These are phyloP conservation scores for Camellia lanceoleosa DNA, from an alignment of 148 eudicot genomes.

Conservation along the genomic window DNA sequence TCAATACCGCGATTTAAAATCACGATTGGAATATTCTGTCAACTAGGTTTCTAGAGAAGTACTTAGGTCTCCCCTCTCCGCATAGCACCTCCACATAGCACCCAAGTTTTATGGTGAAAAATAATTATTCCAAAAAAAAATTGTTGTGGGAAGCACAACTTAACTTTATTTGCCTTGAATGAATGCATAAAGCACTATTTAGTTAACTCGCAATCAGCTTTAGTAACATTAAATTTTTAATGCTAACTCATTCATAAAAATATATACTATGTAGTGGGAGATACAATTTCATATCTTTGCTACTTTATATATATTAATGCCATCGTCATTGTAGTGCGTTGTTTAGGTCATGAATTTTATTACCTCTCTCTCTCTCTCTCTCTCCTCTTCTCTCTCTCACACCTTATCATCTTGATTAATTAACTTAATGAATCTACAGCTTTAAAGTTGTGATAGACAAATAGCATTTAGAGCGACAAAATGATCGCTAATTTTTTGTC, in stretches of 20 bases:
- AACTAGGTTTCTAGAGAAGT: background rate
- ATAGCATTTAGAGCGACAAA: background rate
- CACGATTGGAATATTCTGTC: background rate
- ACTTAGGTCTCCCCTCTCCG: background rate
- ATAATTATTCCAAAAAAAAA: background rate
- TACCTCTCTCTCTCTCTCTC: background rate
- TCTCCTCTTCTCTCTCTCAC: background rate
- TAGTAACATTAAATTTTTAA: background rate
- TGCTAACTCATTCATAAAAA: background rate
- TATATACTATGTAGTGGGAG: background rate
- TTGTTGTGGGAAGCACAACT: background rate
- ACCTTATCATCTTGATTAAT: background rate
- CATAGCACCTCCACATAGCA: too few relatives aligned
- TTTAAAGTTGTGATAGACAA: background rate
- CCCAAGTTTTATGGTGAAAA: background rate
- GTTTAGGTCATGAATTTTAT: constrained; percentile 5
- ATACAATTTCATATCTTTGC: background rate
- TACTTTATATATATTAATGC: background rate
- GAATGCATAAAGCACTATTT: background rate
- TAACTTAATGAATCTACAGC: background rate
- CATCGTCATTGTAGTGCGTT: background rate
- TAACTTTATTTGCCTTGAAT: background rate
- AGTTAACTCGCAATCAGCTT: constrained; percentile 8
- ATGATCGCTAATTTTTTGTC: background rate
- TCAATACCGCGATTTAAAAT: too few relatives aligned